Evolutionary conservation across 345 rosid genomes (phyloP).

Genomic region (Eucalyptus pumila): DNA sequence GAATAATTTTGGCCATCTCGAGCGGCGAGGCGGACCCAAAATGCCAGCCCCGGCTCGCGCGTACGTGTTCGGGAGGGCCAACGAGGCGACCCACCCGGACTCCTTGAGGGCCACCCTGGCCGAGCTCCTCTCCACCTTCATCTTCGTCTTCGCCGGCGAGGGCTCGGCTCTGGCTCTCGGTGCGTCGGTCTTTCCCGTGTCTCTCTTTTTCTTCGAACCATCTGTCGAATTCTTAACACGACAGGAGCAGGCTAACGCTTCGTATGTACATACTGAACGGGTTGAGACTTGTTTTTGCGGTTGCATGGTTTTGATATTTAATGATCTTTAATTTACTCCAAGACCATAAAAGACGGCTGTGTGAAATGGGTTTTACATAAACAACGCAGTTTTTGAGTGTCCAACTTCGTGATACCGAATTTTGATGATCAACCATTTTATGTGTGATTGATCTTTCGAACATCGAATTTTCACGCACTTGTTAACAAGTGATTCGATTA

Average conservation of each 20-base stretch:
- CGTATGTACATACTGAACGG: neutral
- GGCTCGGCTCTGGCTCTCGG: conserved; percentile 73
- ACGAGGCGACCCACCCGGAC: conserved; percentile 40
- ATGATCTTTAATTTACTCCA: neutral
- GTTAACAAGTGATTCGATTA: neutral
- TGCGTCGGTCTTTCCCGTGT: neutral
- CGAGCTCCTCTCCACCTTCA: conserved; percentile 57
- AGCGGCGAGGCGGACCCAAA: neutral
- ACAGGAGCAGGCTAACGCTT: neutral
- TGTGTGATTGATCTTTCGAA: neutral
- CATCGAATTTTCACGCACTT: neutral
- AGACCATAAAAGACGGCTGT: neutral
- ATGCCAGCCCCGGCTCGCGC: conserved; percentile 11
- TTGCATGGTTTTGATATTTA: neutral
- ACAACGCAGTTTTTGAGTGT: neutral
- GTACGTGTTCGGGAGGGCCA: conserved; percentile 28
- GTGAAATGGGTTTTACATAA: neutral
- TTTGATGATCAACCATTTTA: neutral
- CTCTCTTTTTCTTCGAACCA: neutral
- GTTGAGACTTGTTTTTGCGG: neutral
- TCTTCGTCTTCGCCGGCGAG: conserved; percentile 72
- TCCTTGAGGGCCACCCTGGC: conserved; percentile 47
- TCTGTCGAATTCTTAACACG: neutral
- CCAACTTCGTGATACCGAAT: neutral
- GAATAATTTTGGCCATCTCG: neutral